Evolutionary conservation across 2,329 filamentous ascomycete species (phyloP).

Genomic region (Eurotiales sp.): DNA sequence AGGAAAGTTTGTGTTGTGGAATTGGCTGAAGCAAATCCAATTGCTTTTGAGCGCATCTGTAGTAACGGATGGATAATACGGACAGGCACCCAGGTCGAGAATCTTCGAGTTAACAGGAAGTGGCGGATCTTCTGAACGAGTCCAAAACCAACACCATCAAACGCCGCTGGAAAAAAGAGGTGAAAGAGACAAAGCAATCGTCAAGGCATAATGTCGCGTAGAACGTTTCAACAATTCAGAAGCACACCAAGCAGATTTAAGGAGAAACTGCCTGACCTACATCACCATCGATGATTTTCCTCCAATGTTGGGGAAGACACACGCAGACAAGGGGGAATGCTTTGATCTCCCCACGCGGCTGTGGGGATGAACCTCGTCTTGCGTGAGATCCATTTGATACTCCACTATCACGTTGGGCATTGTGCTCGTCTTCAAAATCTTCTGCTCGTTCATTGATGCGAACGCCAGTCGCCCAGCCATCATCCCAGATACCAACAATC

Average conservation of each 20-base stretch:
- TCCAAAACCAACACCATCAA: constrained; percentile 12
- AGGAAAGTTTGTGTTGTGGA: neutral
- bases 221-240: constrained; percentile 16
- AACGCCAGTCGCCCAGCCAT: constrained; percentile 95
- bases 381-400: constrained; percentile 70
- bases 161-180: constrained; percentile 16
- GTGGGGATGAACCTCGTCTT: constrained; percentile 57
- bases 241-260: constrained; percentile 18
- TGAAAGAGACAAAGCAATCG: constrained; percentile 30
- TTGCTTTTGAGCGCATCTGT: neutral
- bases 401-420: constrained; percentile 84
- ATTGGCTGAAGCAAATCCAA: neutral
- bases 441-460: constrained; percentile 78
- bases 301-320: constrained; percentile 92
- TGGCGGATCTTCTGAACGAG: constrained; percentile 2
- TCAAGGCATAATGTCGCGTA: constrained; percentile 35
- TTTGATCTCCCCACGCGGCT: constrained; percentile 79
- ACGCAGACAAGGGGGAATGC: constrained; percentile 97
- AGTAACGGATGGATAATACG: too few relatives aligned
- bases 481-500: constrained; percentile 97
- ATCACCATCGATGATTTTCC: constrained; percentile 92
- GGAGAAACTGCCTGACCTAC: constrained; percentile 24
- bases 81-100: neutral
- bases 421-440: constrained; percentile 75
- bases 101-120: too few relatives aligned